phyloP scores from a whole-genome alignment of 2,329 filamentous ascomycete genomes.

The Clonostachys solani region DNA sequence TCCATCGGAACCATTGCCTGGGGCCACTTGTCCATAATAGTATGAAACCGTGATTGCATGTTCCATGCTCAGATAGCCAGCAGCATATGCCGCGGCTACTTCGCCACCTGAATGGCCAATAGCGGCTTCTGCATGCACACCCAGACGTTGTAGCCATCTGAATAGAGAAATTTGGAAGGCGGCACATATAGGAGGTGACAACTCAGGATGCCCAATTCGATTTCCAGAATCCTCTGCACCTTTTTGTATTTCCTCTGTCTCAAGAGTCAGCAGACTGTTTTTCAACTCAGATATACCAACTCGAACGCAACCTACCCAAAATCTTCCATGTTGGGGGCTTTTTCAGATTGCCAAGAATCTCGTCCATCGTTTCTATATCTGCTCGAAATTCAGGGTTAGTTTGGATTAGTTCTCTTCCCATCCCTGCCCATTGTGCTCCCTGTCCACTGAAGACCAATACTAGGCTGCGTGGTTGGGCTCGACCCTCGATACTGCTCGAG shows the following conservation, averaged over 20 bases:
- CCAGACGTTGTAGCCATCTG: conserved; percentile 15
- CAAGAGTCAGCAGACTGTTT: not conserved
- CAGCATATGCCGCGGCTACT: conserved; percentile 37
- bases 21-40: conserved; percentile 26
- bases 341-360: not conserved
- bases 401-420: not conserved
- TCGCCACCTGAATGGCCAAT: conserved; percentile 42
- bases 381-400: not conserved
- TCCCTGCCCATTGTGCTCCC: not conserved
- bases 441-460: not conserved
- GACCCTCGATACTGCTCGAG: not conserved
- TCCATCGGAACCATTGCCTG: conserved; percentile 20
- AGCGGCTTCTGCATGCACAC: conserved; percentile 28
- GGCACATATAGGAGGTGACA: conserved; percentile 24
- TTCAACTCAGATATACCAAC: not conserved
- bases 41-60: conserved; percentile 44
- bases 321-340: not conserved
- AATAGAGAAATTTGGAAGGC: conserved; percentile 28
- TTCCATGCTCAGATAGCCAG: conserved; percentile 23
- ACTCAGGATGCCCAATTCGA: conserved; percentile 7
- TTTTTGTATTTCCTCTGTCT: not conserved
- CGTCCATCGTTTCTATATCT: not conserved
- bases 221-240: not conserved
- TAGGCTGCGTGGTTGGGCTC: not conserved
- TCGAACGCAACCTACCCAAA: not conserved